Evolutionary conservation across 1,284 basidiomycete genomes (phyloP), one percentile per base, ranked within the genome.

Genomic region (Megacollybia platyphylla): DNA sequence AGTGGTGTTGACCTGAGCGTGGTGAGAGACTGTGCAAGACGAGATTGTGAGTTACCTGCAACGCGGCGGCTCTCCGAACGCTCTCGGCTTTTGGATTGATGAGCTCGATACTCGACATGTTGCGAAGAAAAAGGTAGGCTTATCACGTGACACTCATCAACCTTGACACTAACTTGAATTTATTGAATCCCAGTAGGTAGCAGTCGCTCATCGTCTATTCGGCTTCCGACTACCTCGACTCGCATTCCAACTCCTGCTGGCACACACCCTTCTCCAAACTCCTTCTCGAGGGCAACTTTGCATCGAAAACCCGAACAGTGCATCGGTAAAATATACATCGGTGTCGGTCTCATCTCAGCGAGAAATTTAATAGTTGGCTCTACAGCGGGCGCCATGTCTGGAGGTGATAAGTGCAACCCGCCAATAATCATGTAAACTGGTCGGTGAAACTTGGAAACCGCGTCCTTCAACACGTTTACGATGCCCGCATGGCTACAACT

Each of bases 31-130:
- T 20, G 29, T 44, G 46, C 43, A 49, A 44, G 48, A 41, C 34
- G 11, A 34, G 7, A 34, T 11, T 34, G 15, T 11, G 6, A 41
- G 47, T 45, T 63, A 92, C 92, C 80, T 94, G 91, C 41, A 97
- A 73, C 36, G 93, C 93, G 51, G 92, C 90, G 34, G 88, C 81
- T 52, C 94, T 73, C 52, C 91, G 73, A 40, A 98, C 84, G 58
- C 87, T 92, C 75, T 98, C 94, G 36, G 93, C 93, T 62, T 91
- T 88, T 35, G 90, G 90, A 59, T 94, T 94, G 60, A 94, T 88
- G 54, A 91, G 83, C 67, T 93, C 88, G 60, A 93, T 87, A 57
- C 80, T 84, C 44, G 81, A 73, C 81, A 85, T 85, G 48, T 37
- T 52, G 35, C 39, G 4, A n/a, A 38, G n/a, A 36, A 32, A 7